Conservation (phyloP, 2,329 filamentous ascomycete genomes). For the Ophiocordyceps australis region DNA sequence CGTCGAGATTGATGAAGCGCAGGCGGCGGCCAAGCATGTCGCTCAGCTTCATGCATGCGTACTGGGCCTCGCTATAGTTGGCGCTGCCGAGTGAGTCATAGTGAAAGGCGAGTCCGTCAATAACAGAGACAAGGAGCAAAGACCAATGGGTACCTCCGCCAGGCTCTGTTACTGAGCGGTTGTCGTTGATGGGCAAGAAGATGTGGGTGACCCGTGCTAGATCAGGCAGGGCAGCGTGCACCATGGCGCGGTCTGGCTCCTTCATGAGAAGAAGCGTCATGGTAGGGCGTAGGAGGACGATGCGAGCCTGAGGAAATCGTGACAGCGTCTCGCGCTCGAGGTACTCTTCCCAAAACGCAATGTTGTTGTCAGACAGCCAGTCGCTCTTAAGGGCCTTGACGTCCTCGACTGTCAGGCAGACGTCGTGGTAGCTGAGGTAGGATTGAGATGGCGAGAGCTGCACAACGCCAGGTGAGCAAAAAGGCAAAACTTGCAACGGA, state of each 20-base stretch:
- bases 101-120: conserved; percentile 87
- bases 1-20: conserved; percentile 63
- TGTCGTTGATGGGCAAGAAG: conserved; percentile 92
- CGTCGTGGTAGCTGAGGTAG: conserved; percentile 22
- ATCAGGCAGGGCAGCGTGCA: conserved; percentile 57
- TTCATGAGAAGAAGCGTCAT: conserved; percentile 88
- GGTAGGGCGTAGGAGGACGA: conserved; percentile 76
- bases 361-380: conserved; percentile 96
- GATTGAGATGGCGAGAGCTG: conserved; percentile 29
- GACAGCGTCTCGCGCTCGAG: conserved; percentile 78
- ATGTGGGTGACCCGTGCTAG: conserved; percentile 74
- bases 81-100: conserved; percentile 73
- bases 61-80: conserved; percentile 57
- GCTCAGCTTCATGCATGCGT: conserved; percentile 51
- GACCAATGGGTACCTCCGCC: conserved; percentile 94
- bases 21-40: conserved; percentile 48
- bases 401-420: conserved; percentile 63
- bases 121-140: conserved; percentile 68
- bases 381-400: conserved; percentile 76
- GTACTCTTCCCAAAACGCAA: conserved; percentile 96
- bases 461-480: not conserved
- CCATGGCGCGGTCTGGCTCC: conserved; percentile 35
- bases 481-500: not conserved
- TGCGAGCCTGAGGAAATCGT: conserved; percentile 65
- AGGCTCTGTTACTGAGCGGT: conserved; percentile 52